Evolutionary conservation across 2,329 filamentous ascomycete species (phyloP), one percentile per base, ranked within the genome.

Genomic region (Sporothrix dimorphospora): DNA sequence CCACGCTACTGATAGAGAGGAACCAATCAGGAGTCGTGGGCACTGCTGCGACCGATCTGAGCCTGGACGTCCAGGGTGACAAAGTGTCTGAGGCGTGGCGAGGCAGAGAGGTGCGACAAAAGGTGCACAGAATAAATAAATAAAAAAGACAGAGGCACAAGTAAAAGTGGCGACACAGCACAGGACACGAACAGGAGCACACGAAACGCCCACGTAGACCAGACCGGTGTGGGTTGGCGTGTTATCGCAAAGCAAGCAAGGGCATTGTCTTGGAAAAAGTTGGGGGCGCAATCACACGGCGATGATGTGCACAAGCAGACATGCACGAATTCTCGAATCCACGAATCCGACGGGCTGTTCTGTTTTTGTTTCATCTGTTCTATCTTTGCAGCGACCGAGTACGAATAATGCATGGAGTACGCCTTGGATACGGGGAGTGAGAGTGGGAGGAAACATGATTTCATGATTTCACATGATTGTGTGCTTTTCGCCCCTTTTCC

Each of bases 401-500:
- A 57, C 53, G 34, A 63, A 21, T 40, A 27, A 34, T 63, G 8
- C 57, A 63, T 63, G 19, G 9, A 40, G 19, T 40, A 19, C 21
- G 34, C 57, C 38, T 47, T 45, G 38, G 19, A 45, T 19, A 34
- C 4, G 24, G 27, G 53, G 38, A 21, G 34, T 57, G 14, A 34
- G 53, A 30, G 57, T 63, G 57, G 34, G 34, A 61, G 57, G 19
- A n/a, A 42, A 63, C 34, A 63, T 63, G 57, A 63, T 63, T 63
- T 63, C 61, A 65, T 65, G 61, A 65, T 69, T 53, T 53, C 66
- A 69, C 66, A 69, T 69, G 66, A 55, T 68, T 51, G 27, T 53
- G 65, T 27, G 40, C 21, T 27, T 47, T 45, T 51, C 24, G 47
- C 45, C 27, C 47, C 47, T 8, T n/a, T 30, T 34, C 21, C n/a